Evolutionary conservation across 2,329 filamentous ascomycete species (phyloP).

Genomic region (Esteya vermicola): DNA sequence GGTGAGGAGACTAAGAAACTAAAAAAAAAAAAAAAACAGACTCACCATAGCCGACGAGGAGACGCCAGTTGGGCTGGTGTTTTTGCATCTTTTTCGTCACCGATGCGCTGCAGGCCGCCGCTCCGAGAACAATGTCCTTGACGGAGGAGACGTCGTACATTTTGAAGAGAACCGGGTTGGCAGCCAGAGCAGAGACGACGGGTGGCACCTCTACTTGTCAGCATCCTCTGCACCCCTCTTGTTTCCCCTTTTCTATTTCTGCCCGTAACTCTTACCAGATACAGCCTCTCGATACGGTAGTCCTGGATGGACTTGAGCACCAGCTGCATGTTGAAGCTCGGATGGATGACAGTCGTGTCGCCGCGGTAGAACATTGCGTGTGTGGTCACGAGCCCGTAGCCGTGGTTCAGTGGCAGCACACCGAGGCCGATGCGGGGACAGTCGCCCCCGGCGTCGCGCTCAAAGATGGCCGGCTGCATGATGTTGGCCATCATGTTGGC

Average conservation of each 20-base stretch:
- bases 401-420: constrained; percentile 80
- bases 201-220: too few relatives aligned
- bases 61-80: background rate
- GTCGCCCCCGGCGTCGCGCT: constrained; percentile 32
- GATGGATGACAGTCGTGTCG: background rate
- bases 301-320: background rate
- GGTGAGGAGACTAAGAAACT: too few relatives aligned
- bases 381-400: constrained; percentile 49
- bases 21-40: background rate
- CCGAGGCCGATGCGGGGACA: constrained; percentile 56
- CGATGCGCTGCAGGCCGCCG: background rate
- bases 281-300: background rate
- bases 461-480: constrained; percentile 28
- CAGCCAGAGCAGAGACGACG: background rate
- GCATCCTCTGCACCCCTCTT: too few relatives aligned
- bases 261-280: background rate
- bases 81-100: background rate
- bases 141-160: background rate
- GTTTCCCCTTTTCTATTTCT: too few relatives aligned
- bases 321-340: background rate
- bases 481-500: constrained; percentile 67
- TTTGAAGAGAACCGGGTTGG: background rate
- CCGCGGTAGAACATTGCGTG: background rate
- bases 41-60: background rate
- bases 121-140: background rate